Evolutionary conservation across 2,329 filamentous ascomycete genomes (phyloP).

Genomic region (Stagonosporopsis vannaccii): DNA sequence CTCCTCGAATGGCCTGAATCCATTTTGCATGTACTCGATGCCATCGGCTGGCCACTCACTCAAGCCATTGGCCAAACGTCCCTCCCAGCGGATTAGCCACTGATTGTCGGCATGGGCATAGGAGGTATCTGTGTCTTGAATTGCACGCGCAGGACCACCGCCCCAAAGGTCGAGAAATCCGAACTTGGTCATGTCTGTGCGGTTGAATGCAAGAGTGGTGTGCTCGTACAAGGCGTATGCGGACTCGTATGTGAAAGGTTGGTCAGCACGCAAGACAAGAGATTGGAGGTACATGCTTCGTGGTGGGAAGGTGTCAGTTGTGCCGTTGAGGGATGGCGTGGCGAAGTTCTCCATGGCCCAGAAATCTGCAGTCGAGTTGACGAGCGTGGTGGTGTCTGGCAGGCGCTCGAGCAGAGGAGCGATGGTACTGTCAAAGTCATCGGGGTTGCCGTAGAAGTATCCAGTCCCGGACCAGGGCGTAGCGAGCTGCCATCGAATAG

Average conservation of each 20-base stretch:
- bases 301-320: conserved; percentile 18
- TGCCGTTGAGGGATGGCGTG: conserved; percentile 17
- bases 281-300: conserved; percentile 27
- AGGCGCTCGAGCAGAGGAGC: conserved; percentile 21
- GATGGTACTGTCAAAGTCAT: conserved; percentile 23
- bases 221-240: conserved; percentile 18
- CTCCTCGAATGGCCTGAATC: conserved; percentile 25
- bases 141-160: conserved; percentile 6
- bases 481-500: conserved; percentile 26
- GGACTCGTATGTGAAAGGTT: conserved; percentile 21
- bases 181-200: conserved; percentile 22
- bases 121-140: conserved; percentile 16
- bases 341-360: conserved; percentile 24
- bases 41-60: conserved; percentile 21
- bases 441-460: conserved; percentile 26
- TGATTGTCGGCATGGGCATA: conserved; percentile 21
- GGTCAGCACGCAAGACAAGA: conserved; percentile 20
- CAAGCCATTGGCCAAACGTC: conserved; percentile 1
- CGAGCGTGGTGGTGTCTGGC: conserved; percentile 20
- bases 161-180: conserved; percentile 29
- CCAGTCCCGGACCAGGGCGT: conserved; percentile 22
- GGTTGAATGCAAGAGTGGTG: conserved; percentile 23
- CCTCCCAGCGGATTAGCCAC: conserved; percentile 25
- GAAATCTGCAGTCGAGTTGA: conserved; percentile 19
- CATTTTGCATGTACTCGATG: conserved; percentile 21